Conservation (phyloP, 139 green algal genomes). For the Trebouxia sp. region DNA sequence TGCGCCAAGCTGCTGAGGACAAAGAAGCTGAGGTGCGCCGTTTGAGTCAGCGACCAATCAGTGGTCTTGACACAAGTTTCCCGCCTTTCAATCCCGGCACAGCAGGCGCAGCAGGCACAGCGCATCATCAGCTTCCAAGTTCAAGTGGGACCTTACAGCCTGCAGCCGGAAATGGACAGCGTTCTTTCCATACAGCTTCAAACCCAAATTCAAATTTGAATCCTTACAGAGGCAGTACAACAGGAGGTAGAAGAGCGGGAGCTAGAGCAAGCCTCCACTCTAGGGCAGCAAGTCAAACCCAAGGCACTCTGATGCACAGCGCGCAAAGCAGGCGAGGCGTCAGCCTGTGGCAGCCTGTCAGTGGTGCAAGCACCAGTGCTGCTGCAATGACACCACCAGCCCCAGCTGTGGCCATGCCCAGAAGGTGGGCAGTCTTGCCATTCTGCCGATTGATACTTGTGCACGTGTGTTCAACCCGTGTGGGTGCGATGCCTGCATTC, state of each 20-base stretch:
- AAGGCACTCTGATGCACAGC: neutral
- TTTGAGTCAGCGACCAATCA: neutral
- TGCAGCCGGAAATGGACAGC: no score
- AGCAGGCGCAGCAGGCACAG: neutral
- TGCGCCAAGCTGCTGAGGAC: neutral
- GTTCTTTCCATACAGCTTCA: no score
- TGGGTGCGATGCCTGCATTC: no score
- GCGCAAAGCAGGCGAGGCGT: neutral
- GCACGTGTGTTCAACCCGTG: no score
- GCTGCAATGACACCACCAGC: neutral
- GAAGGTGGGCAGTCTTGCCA: neutral
- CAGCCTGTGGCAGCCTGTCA: neutral
- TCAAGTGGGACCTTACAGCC: neutral
- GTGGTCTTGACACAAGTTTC: no score
- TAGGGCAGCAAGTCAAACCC: neutral
- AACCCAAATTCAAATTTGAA: neutral
- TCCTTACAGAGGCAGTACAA: neutral
- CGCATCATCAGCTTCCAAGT: neutral
- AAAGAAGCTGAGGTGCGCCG: neutral
- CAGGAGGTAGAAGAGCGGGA: neutral
- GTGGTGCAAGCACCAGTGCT: neutral
- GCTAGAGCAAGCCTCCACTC: no score
- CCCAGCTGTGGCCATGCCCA: neutral
- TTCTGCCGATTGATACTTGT: no score
- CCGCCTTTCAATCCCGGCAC: neutral